These are phyloP conservation scores for Trichosporon coremiiforme DNA, from an alignment of 1,284 basidiomycete genomes.

Conservation along the genomic window DNA sequence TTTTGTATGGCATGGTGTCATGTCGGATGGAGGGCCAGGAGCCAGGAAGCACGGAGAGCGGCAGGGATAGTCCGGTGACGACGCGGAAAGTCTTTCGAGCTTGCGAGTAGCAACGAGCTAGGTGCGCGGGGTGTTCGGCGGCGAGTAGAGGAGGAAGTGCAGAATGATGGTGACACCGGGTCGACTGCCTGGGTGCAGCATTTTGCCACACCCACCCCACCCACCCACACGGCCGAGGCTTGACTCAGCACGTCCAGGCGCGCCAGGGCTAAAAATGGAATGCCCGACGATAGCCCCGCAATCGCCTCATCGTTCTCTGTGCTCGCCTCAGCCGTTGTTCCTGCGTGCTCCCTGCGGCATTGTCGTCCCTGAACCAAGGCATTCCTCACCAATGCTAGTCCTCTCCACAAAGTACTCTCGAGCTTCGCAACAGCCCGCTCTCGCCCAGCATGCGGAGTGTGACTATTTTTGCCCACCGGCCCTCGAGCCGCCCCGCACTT, in stretches of 20 bases:
- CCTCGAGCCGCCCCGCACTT: neutral
- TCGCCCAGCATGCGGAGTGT: neutral
- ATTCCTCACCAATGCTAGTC: neutral
- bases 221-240: neutral
- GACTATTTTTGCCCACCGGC: slow-evolving; percentile 6
- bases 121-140: slow-evolving; percentile 4
- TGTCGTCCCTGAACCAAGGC: neutral
- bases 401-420: neutral
- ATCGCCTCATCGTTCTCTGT: neutral
- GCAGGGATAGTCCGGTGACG: slow-evolving; percentile 10
- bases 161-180: neutral
- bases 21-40: neutral
- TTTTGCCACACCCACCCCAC: neutral
- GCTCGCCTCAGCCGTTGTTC: neutral
- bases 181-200: neutral
- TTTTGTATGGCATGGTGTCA: slow-evolving; percentile 4
- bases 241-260: neutral
- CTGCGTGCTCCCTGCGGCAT: neutral
- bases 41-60: neutral
- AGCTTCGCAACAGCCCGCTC: neutral
- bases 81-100: neutral
- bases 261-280: neutral
- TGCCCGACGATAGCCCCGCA: slow-evolving; percentile 6
- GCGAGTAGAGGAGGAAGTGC: neutral
- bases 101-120: neutral